Evolutionary conservation across 2,329 filamentous ascomycete species (phyloP), one percentile per base, ranked within the genome.

Genomic region (Xylariaceae sp.): DNA sequence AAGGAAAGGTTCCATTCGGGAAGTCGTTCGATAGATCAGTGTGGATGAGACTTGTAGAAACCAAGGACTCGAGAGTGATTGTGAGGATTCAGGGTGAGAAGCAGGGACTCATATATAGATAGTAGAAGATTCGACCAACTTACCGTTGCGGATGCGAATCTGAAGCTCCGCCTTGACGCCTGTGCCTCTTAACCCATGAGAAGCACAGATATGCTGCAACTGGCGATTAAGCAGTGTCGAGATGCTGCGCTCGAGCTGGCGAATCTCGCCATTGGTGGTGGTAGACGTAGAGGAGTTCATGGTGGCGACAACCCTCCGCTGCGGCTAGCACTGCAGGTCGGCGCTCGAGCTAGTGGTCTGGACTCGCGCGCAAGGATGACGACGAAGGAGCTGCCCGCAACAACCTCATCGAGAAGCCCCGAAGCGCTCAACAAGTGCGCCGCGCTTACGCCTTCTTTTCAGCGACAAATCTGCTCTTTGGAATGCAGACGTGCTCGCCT

Each of bases 161-260:
- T 96, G 92, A 61, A 97, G 78, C 48, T 89, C 83, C 39, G 86
- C 84, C 79, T 99, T 99, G 69, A 94, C 88, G 17, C 88, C 89
- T 62, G 90, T 18, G 17, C 17, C 88, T 65, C 84, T 82, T 42
- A 96, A 78, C 51, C 86, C 83, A 76, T 96, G 90, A 62, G 83
- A 78, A 64, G 85, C 82, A 70, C 93, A 89, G 65, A 97, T 87
- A 55, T 81, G 81, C 68, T 91, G 89, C 53, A 97, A 82, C 68
- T 92, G 86, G 17, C 78, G 75, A 68, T 85, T 85, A 35, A 83
- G 74, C 18, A 85, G 72, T 10, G 74, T 76, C 49, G 73, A 72
- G 61, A 79, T 73, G 13, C 80, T 73, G 57, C 76, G 73, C 62
- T 77, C 71, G 54, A 85, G 74, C 51, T 70, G 65, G 61, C 74